A percentile compares a stretch with the other conserved stretches of the same genome.
Conservation (phyloP, 2,329 filamentous ascomycete genomes). For the Alternaria brassicae region DNA sequence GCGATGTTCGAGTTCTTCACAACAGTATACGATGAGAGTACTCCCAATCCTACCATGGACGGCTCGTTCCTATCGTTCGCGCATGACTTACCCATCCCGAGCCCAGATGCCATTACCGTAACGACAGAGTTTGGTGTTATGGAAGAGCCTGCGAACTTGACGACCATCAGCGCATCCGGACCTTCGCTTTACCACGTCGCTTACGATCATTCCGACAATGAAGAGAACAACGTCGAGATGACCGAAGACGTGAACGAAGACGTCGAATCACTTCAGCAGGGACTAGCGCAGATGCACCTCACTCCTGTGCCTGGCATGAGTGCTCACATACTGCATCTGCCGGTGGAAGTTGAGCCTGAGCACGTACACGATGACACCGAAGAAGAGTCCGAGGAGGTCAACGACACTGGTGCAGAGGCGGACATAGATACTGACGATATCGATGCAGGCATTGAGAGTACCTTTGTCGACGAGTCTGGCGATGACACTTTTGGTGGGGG, state of each 20-base stretch:
- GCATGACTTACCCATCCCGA: constrained; percentile 28
- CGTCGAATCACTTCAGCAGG: constrained; percentile 10
- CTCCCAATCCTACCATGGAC: constrained; percentile 1
- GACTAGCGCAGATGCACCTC: constrained; percentile 10
- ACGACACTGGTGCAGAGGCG: constrained; percentile 37
- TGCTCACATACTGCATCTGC: constrained; percentile 3
- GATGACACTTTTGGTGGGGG: constrained; percentile 20
- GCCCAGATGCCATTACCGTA: constrained; percentile 45
- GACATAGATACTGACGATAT: constrained; percentile 39
- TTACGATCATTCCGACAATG: constrained; percentile 20
- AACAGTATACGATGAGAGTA: constrained; percentile 31
- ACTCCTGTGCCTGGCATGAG: background rate
- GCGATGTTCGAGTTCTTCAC: constrained; percentile 46
- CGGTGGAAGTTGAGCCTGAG: constrained; percentile 10
- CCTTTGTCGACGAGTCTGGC: constrained; percentile 36
- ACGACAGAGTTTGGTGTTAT: constrained; percentile 46
- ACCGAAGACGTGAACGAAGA: constrained; percentile 24
- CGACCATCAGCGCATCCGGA: constrained; percentile 37
- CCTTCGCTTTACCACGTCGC: constrained; percentile 20
- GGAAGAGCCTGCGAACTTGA: constrained; percentile 42
- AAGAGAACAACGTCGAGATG: constrained; percentile 29
- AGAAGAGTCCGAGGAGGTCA: constrained; percentile 9
- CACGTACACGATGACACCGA: constrained; percentile 16
- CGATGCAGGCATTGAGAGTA: constrained; percentile 32
- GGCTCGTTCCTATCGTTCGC: constrained; percentile 6